These are phyloP conservation scores for Trichomonas tenax DNA, from an alignment of 208 protist genomes.

Conservation along the genomic window DNA sequence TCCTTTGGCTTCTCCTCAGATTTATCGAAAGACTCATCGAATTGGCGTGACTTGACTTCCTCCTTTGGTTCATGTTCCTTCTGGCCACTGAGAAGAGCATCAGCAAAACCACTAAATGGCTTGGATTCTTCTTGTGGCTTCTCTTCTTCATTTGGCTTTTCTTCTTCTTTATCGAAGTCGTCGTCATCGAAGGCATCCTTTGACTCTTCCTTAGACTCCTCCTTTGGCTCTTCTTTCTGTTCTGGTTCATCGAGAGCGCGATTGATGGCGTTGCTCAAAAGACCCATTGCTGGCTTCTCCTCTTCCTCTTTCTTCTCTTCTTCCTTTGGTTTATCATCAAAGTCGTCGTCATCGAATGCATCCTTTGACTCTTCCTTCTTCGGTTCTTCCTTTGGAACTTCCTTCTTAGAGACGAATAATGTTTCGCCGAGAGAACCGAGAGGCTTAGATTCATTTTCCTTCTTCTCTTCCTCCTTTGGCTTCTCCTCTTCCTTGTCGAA, in stretches of 20 bases:
- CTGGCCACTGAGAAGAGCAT: neutral
- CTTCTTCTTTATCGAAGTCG: neutral
- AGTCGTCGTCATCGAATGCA: neutral
- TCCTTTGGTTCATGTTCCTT: neutral
- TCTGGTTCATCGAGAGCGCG: neutral
- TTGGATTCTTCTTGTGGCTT: neutral
- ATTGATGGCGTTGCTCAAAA: neutral
- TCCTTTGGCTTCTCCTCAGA: neutral
- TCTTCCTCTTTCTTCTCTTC: neutral
- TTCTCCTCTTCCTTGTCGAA: too few species aligned
- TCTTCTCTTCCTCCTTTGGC: too few species aligned
- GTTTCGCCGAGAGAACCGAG: too few species aligned
- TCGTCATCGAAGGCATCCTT: neutral
- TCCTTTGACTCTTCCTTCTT: neutral
- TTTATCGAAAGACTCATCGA: neutral
- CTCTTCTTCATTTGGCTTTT: neutral
- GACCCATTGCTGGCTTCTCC: neutral
- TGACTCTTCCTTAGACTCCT: neutral
- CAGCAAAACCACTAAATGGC: neutral
- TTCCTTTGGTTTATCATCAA: neutral
- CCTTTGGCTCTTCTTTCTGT: neutral
- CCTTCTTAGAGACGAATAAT: too few species aligned
- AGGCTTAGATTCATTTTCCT: too few species aligned
- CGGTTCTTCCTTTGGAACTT: too few species aligned
- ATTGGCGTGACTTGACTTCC: neutral